Conservation (phyloP, 352 stramenopile genomes). For the Globisporangium sylvaticum region DNA sequence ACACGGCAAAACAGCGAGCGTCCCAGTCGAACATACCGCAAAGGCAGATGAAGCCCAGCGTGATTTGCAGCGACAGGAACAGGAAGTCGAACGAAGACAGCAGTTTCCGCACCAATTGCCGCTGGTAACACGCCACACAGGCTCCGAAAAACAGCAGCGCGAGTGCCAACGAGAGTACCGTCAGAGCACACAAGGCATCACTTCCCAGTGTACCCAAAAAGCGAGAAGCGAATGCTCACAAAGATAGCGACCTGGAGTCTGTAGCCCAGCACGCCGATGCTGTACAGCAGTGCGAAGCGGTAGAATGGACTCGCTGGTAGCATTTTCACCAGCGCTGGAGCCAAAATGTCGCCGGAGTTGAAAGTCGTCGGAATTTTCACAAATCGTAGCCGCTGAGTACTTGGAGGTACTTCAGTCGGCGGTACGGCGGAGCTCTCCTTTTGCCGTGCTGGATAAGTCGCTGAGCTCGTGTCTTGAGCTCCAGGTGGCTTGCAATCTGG, state of each 20-base stretch:
- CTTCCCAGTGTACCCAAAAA: not conserved
- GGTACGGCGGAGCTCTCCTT: not conserved
- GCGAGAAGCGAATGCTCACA: not conserved
- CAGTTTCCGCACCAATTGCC: not conserved
- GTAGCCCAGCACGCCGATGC: not conserved
- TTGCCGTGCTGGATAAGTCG: not conserved
- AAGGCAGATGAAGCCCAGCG: conserved; percentile 10
- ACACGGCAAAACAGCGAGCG: not conserved
- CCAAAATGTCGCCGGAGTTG: not conserved
- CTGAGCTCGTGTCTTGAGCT: not conserved
- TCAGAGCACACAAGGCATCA: not conserved
- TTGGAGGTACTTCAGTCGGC: not conserved
- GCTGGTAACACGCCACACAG: not conserved
- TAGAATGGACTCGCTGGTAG: not conserved
- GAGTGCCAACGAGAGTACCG: not conserved
- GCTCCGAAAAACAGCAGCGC: not conserved
- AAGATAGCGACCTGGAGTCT: not conserved
- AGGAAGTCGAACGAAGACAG: conserved; percentile 26
- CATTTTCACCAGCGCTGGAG: not conserved
- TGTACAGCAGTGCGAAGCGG: not conserved
- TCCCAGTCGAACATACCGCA: conserved; percentile 21
- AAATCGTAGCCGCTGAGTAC: not conserved
- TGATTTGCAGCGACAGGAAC: conserved; percentile 26
- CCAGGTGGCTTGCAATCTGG: not conserved
- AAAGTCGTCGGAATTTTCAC: not conserved